Evolutionary conservation across 2,329 filamentous ascomycete genomes (phyloP), one percentile per base, ranked within the genome.

Genomic region (Neofusicoccum laricinum): DNA sequence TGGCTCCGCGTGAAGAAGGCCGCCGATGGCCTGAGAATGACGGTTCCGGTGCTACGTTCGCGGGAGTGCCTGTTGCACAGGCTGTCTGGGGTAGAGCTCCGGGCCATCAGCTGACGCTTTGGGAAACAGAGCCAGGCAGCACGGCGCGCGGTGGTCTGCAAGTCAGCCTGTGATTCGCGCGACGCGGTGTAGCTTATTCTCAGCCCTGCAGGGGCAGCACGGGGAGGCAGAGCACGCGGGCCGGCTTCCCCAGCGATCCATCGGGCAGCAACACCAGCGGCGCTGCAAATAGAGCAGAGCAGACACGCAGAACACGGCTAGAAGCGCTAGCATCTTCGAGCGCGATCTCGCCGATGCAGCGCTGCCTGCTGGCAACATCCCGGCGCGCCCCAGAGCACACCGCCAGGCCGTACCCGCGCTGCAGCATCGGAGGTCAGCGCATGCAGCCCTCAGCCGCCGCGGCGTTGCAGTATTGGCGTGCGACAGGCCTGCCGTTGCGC

Each of bases 181-280:
- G 21, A 30, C 7, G 30, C 55, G 55, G 55, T 59, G 55, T 46
- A 59, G 41, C 55, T 46, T 46, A 46, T 59, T 36, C 32, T 38
- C 55, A 59, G 55, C 55, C 55, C 55, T 59, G 55, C 55, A 59
- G 55, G 55, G 55, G 19, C 36, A 57, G 36, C 8, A 25, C 40
- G 53, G 11, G 21, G 34, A 41, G 25, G 51, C 36, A 15, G 49
- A 10, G 12, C 51, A 10, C 40, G 40, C 40, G 40, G 40, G 15
- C 53, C 53, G 40, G 7, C 25, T 17, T 58, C 53, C 53, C 55
- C 55, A 59, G 30, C 55, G 43, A 19, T 45, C n/a, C 25, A 46
- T 59, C 55, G 41, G 55, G 55, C 55, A 48, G 55, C 55, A 48
- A 46, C n/a, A n/a, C n/a, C n/a, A n/a, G n/a, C n/a, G n/a, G n/a